Conservation (phyloP, 371 early-diverging fungal genomes). For the Thermomucor indicae-seudaticae region DNA sequence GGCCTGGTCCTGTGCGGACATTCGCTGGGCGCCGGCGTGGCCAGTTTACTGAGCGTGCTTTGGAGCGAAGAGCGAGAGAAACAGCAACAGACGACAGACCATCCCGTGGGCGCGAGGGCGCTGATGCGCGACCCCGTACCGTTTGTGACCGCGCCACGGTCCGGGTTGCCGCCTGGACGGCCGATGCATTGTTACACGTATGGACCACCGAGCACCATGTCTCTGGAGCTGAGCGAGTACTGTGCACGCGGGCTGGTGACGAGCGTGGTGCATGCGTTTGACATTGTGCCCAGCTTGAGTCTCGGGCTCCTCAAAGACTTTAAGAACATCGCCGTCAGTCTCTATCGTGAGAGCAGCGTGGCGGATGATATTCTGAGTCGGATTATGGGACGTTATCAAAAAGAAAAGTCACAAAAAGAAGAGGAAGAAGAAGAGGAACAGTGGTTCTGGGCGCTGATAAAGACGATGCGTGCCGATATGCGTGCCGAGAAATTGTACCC, state of each 20-base stretch:
- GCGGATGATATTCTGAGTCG: conserved; percentile 69
- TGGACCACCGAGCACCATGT: conserved; percentile 73
- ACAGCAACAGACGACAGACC: background rate
- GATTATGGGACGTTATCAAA: conserved; percentile 47
- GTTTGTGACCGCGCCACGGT: conserved; percentile 63
- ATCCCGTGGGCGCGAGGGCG: conserved; percentile 7
- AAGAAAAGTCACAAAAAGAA: conserved; percentile 2
- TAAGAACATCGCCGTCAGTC: conserved; percentile 65
- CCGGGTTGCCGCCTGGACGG: conserved; percentile 65
- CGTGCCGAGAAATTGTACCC: conserved; percentile 77
- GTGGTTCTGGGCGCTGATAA: conserved; percentile 81
- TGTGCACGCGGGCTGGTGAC: conserved; percentile 68
- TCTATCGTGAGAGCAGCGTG: conserved; percentile 61
- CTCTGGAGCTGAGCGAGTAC: conserved; percentile 60
- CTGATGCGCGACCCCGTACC: conserved; percentile 37
- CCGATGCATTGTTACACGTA: conserved; percentile 77
- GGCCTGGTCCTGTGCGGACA: conserved; percentile 81
- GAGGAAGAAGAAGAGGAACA: conserved; percentile 45
- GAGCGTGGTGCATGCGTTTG: conserved; percentile 70
- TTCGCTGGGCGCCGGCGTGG: conserved; percentile 80
- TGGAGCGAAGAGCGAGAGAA: conserved; percentile 56
- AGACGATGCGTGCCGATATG: conserved; percentile 80
- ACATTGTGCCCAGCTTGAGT: conserved; percentile 70
- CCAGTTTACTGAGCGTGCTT: conserved; percentile 60
- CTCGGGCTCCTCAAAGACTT: conserved; percentile 73